Base-by-base conservation (phyloP, 495 filamentous ascomycete genomes). In the Parathielavia appendiculata region DNA sequence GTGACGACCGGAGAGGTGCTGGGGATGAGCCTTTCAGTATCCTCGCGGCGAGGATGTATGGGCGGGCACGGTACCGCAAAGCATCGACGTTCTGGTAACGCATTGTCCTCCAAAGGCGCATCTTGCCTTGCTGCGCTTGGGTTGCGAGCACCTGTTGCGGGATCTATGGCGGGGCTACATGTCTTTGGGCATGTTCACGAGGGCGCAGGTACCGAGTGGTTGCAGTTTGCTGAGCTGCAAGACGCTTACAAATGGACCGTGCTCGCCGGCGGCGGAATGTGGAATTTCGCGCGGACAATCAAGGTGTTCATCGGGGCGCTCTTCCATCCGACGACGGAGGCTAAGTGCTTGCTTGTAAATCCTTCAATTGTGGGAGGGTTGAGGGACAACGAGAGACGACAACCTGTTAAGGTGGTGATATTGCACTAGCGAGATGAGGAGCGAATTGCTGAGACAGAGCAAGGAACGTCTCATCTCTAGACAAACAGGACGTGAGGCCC, bases 141-240 rank as follows among this genome's bases (percentile, higher is more conserved):
- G 88, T n/a, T 89, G 87, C 64, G 79, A 82, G 23, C 79, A 74
- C 43, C 76, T 92, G 23, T 72, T 87, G n/a, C 68, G 76, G n/a
- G 86, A 88, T 61, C 57, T 85, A 32, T 87, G 86, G 84, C 78
- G 82, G 34, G 63, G 20, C 66, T 91, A n/a, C 88, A 91, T 68
- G 81, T 91, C 56, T 91, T 88, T 66, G 88, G 87, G 11, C 88
- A 92, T 67, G 75, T 91, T 22, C 89, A 91, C 66, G 80, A 73
- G 50, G 75, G 73, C 4, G 60, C 69, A 32, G 79, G 79, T 1
- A 75, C 69, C 8, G 71, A 79, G 61, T 61, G 60, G 63, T 11
- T 63, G 44, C 50, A 48, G 12, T 68, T 66, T 40, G 63, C 66
- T 49, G 45, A 23, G 34, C 19, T 70, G 56, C 68, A 66, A n/a